Evolutionary conservation across 2,329 filamentous ascomycete genomes (phyloP).

Genomic region (Cercospora janseana): DNA sequence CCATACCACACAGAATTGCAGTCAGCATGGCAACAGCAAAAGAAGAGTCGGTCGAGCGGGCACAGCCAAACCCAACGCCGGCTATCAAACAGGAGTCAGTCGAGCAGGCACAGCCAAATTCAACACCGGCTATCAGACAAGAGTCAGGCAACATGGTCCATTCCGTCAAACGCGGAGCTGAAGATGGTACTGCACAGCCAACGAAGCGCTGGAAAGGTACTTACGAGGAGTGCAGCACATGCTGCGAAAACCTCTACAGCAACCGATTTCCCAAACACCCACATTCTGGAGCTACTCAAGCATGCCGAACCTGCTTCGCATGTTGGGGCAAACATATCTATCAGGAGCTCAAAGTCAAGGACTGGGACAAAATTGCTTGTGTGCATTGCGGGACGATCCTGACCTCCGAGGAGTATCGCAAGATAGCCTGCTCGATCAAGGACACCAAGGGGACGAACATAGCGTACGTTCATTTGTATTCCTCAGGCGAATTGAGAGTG

Average conservation of each 20-base stretch:
- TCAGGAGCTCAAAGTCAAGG: slow-evolving; percentile 9
- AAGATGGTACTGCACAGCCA: not conserved
- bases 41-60: not conserved
- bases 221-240: slow-evolving; percentile 9
- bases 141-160: too few species aligned
- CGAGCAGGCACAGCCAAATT: not conserved
- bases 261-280: not conserved
- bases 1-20: too few species aligned
- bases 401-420: not conserved
- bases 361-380: slow-evolving; percentile 12
- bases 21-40: too few species aligned
- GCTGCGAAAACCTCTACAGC: not conserved
- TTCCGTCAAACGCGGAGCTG: too few species aligned
- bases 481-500: slow-evolving; percentile 1
- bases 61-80: not conserved
- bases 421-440: not conserved
- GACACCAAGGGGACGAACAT: not conserved
- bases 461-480: not conserved
- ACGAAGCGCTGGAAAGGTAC: not conserved
- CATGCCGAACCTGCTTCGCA: not conserved
- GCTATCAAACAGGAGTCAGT: not conserved
- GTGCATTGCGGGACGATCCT: slow-evolving; percentile 7
- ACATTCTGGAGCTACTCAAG: not conserved
- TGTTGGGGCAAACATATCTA: slow-evolving; percentile 12
- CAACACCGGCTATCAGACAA: not conserved